Conservation (phyloP, 148 eudicot genomes). For the Chenopodium album region DNA sequence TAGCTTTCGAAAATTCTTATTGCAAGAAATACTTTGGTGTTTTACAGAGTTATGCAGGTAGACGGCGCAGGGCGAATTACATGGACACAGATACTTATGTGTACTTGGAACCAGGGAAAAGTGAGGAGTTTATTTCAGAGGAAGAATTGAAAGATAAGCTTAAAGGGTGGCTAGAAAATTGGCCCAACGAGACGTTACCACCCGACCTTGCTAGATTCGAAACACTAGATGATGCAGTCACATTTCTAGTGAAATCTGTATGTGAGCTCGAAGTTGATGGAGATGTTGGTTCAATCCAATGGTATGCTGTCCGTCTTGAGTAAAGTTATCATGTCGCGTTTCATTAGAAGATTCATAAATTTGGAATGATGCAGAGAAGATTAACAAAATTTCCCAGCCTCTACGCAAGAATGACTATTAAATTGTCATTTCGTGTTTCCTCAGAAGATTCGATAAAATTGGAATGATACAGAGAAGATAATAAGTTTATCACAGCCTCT, state of each 20-base stretch:
- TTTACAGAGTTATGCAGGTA: slow-evolving; percentile 7
- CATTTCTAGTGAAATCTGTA: slow-evolving; percentile 64
- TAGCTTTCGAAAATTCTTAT: not conserved
- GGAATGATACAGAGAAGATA: too few species aligned
- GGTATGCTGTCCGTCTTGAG: slow-evolving; percentile 82
- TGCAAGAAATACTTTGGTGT: not conserved
- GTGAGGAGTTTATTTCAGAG: slow-evolving; percentile 66
- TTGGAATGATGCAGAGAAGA: not conserved
- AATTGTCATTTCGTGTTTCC: too few species aligned
- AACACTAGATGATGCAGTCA: slow-evolving; percentile 63
- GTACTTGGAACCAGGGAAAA: slow-evolving; percentile 72
- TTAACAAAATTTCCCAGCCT: too few species aligned
- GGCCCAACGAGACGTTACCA: slow-evolving; percentile 66
- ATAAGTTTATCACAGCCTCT: too few species aligned
- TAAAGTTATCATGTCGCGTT: slow-evolving; percentile 1
- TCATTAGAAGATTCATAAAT: not conserved
- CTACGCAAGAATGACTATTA: too few species aligned
- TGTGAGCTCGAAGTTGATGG: slow-evolving; percentile 92
- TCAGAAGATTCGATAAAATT: too few species aligned
- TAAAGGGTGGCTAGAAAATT: slow-evolving; percentile 71
- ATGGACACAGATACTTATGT: slow-evolving; percentile 58
- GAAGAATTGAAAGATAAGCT: slow-evolving; percentile 64
- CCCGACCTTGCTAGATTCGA: slow-evolving; percentile 76
- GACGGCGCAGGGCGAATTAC: slow-evolving; percentile 58
- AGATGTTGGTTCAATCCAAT: slow-evolving; percentile 85